Evolutionary conservation across 352 stramenopile species (phyloP).

Genomic region (Blastocystis sp.): DNA sequence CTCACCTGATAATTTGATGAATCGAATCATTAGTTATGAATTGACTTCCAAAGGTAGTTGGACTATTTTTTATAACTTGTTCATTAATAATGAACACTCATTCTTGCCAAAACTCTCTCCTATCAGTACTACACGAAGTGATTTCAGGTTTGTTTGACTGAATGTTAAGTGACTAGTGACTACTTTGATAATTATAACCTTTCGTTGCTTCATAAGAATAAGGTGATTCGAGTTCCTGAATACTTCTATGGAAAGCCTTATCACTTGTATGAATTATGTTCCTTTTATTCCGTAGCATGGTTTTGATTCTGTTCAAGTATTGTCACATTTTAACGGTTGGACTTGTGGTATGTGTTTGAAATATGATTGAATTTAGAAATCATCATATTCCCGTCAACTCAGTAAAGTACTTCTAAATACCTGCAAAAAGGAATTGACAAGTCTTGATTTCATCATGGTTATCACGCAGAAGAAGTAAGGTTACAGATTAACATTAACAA

Average conservation of each 20-base stretch:
- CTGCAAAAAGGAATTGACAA: background rate
- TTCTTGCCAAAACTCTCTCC: background rate
- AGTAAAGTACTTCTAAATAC: conserved; percentile 51
- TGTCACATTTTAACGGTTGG: conserved; percentile 17
- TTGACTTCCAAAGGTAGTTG: conserved; percentile 35
- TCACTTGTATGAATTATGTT: conserved; percentile 1
- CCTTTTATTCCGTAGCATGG: background rate
- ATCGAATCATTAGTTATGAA: conserved; percentile 41
- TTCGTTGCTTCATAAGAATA: background rate
- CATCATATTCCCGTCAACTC: conserved; percentile 30
- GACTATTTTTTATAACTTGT: conserved; percentile 47
- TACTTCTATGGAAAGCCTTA: conserved; percentile 57
- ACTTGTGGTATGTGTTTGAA: background rate
- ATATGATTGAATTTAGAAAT: background rate
- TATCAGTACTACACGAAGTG: background rate
- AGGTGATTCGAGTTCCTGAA: conserved; percentile 4
- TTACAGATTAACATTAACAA: background rate
- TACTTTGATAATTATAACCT: conserved; percentile 48
- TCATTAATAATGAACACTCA: conserved; percentile 48
- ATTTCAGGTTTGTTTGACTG: background rate
- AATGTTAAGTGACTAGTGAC: background rate
- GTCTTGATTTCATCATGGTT: background rate
- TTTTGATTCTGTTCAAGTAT: conserved; percentile 39
- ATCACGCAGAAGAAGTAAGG: background rate
- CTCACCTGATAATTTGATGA: conserved; percentile 22